phyloP scores from a whole-genome alignment of 2,329 filamentous ascomycete species.

The Dactylellina haptotyla region DNA sequence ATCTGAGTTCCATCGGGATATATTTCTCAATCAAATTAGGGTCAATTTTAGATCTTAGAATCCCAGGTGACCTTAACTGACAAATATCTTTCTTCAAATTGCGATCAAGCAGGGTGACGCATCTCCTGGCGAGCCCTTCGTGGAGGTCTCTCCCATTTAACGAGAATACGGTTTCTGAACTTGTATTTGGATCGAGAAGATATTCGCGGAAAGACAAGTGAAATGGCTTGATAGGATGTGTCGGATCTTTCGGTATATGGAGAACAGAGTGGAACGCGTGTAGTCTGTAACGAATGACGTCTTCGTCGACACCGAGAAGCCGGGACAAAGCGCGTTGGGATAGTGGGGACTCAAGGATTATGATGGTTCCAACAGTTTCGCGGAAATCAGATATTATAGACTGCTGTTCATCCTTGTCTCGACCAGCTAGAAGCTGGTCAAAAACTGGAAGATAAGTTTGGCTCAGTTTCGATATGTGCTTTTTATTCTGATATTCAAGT shows the following conservation, averaged over 20 bases:
- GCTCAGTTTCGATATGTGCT: background rate
- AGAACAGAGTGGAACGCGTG: background rate
- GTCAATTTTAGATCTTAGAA: background rate
- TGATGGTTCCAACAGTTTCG: conserved; percentile 10
- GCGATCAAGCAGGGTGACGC: background rate
- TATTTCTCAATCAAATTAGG: background rate
- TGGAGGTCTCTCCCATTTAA: background rate
- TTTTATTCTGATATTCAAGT: background rate
- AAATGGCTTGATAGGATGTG: background rate
- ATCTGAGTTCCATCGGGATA: background rate
- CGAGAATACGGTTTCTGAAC: background rate
- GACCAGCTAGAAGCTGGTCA: conserved; percentile 4
- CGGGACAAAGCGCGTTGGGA: background rate
- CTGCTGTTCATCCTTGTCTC: background rate
- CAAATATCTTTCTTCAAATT: conserved; percentile 2
- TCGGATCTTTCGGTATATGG: background rate
- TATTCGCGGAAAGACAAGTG: conserved; percentile 5
- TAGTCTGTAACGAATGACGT: background rate
- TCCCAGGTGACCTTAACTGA: background rate
- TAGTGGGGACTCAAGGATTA: conserved; percentile 23
- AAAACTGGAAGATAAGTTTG: conserved; percentile 20
- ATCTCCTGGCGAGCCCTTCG: background rate
- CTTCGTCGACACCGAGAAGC: background rate
- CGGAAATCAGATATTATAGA: background rate
- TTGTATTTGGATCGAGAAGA: background rate